A percentile compares a stretch with the other conserved stretches of the same genome.
phyloP scores from a whole-genome alignment of 352 stramenopile genomes.

The Pseudoperonospora humuli region DNA sequence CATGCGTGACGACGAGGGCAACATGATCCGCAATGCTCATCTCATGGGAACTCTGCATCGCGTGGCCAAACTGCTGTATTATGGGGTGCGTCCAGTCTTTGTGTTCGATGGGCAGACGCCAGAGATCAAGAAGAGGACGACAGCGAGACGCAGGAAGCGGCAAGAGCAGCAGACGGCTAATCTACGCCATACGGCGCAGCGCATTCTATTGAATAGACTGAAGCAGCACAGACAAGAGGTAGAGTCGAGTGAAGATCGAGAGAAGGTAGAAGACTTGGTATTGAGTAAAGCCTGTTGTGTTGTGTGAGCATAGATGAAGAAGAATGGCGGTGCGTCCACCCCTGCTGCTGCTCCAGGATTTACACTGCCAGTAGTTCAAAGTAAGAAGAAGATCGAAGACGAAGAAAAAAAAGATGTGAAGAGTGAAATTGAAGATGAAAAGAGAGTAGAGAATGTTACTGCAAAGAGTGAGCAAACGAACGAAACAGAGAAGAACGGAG shows the following conservation, averaged over 20 bases:
- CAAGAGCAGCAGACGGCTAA: constrained; percentile 73
- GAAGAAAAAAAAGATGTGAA: constrained; percentile 1
- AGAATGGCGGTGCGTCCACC: constrained; percentile 29
- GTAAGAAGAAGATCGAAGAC: constrained; percentile 1
- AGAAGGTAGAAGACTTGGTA: background rate
- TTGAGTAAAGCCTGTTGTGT: too few relatives aligned
- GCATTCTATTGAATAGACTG: constrained; percentile 90
- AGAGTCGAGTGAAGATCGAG: background rate
- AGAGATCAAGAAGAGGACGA: constrained; percentile 92
- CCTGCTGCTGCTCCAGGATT: constrained; percentile 51
- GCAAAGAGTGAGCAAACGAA: constrained; percentile 4
- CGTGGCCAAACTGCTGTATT: constrained; percentile 92
- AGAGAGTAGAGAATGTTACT: background rate
- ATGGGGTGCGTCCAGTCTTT: constrained; percentile 96
- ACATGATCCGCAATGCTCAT: constrained; percentile 93
- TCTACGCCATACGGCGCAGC: constrained; percentile 89
- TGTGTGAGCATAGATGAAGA: constrained; percentile 37
- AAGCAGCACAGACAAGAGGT: constrained; percentile 55
- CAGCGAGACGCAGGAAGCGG: constrained; percentile 47
- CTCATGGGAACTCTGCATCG: constrained; percentile 91
- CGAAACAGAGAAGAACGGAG: constrained; percentile 11
- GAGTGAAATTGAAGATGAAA: background rate
- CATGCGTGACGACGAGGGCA: constrained; percentile 93
- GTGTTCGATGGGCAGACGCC: constrained; percentile 98
- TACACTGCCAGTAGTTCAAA: constrained; percentile 28